These are phyloP conservation scores for Ceratobasidium papillatum DNA, from an alignment of 1,284 basidiomycete species.

Conservation along the genomic window DNA sequence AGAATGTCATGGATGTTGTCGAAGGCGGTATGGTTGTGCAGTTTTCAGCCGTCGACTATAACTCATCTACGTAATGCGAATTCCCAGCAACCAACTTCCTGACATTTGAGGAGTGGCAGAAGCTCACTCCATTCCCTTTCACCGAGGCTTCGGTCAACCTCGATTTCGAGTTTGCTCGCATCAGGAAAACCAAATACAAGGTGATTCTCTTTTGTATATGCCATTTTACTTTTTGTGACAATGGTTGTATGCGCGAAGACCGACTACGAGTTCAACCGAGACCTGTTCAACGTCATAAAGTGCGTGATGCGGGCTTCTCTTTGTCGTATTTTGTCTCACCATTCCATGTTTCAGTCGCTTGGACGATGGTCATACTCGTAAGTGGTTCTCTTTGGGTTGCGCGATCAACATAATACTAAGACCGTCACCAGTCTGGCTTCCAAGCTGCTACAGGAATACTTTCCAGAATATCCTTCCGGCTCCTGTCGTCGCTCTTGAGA, in stretches of 20 bases:
- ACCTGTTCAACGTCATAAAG: constrained; percentile 63
- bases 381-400: not conserved
- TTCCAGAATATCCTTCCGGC: constrained; percentile 69
- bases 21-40: constrained; percentile 13
- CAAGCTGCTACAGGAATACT: constrained; percentile 61
- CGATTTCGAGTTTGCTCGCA: constrained; percentile 58
- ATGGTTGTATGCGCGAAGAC: constrained; percentile 52
- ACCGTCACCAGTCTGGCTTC: constrained; percentile 60
- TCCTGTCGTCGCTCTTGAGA: constrained; percentile 64
- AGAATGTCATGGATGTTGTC: constrained; percentile 58
- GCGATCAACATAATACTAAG: not conserved
- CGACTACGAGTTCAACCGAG: constrained; percentile 70
- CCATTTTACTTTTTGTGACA: not conserved
- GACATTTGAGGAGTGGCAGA: constrained; percentile 70
- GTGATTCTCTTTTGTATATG: constrained; percentile 48
- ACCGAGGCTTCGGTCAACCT: constrained; percentile 69
- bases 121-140: constrained; percentile 67
- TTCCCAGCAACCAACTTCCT: constrained; percentile 66
- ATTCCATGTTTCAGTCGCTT: not conserved
- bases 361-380: not conserved
- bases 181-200: constrained; percentile 60
- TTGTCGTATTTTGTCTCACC: not conserved
- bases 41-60: not conserved
- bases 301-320: not conserved
- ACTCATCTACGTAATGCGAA: not conserved